These are phyloP conservation scores for Phalaenopsis equestris DNA, from an alignment of 106 monocot species.

Conservation along the genomic window DNA sequence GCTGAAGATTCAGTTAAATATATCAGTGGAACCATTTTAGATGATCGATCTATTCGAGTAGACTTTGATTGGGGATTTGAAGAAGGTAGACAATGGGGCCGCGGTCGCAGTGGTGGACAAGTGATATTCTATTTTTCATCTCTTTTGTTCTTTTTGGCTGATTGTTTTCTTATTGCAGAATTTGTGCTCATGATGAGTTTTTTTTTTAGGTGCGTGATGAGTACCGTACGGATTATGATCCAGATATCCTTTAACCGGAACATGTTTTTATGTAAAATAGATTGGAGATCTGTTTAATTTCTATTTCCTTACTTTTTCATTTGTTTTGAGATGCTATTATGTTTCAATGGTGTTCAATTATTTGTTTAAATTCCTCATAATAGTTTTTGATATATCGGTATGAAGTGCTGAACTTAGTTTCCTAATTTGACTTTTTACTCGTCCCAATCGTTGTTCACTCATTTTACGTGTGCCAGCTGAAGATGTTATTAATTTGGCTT, in stretches of 20 bases:
- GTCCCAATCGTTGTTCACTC: background rate
- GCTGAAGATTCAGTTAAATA: conserved; percentile 95
- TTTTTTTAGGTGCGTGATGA: conserved; percentile 85
- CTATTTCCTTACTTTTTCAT: background rate
- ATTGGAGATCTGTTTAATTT: background rate
- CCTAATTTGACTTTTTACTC: background rate
- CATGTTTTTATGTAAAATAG: background rate
- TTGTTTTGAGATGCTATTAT: background rate
- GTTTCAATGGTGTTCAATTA: too few relatives aligned
- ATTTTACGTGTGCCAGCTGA: background rate
- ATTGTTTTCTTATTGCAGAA: background rate
- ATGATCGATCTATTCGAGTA: conserved; percentile 94
- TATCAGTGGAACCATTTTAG: conserved; percentile 94
- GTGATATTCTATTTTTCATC: conserved; percentile 18
- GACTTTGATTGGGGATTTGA: conserved; percentile 99
- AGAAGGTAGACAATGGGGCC: conserved; percentile 99
- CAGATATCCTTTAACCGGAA: conserved; percentile 74
- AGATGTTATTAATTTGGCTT: background rate
- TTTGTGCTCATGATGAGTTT: conserved; percentile 8
- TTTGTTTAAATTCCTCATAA: background rate
- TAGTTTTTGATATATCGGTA: background rate
- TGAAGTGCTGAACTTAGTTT: too few relatives aligned
- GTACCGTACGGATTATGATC: conserved; percentile 99
- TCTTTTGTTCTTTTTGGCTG: background rate
- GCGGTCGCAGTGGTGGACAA: conserved; percentile 98